Conservation (phyloP, 208 protist species). For the Naegleria gruberi region DNA sequence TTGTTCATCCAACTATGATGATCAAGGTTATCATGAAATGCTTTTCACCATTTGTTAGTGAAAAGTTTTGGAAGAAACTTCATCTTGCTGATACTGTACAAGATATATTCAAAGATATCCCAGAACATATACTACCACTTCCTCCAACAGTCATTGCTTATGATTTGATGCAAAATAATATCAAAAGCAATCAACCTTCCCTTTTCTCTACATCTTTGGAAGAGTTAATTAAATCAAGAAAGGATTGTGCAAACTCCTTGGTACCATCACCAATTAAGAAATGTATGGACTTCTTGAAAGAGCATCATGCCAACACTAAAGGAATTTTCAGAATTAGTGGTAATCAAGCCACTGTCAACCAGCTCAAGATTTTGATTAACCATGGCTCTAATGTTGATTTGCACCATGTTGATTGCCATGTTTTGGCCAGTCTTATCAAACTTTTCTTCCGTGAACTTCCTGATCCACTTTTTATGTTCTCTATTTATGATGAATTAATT, state of each 20-base stretch:
- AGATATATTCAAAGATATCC: conserved; percentile 6
- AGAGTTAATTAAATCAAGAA: background rate
- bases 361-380: background rate
- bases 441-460: conserved; percentile 9
- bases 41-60: conserved; percentile 8
- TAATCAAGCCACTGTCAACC: background rate
- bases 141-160: background rate
- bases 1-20: conserved; percentile 20
- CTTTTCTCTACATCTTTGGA: background rate
- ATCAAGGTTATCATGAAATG: conserved; percentile 21
- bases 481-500: background rate
- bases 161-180: background rate
- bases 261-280: background rate
- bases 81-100: background rate
- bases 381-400: background rate
- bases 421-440: background rate
- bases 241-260: background rate
- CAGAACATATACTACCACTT: background rate
- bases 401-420: background rate
- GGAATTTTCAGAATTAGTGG: conserved; percentile 19
- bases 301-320: background rate
- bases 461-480: background rate
- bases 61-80: conserved; percentile 21
- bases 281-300: background rate
- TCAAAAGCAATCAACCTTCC: background rate